Evolutionary conservation across 371 early-diverging fungal species (phyloP), one percentile per base, ranked within the genome.

Genomic region (Ordospora pajunii): DNA sequence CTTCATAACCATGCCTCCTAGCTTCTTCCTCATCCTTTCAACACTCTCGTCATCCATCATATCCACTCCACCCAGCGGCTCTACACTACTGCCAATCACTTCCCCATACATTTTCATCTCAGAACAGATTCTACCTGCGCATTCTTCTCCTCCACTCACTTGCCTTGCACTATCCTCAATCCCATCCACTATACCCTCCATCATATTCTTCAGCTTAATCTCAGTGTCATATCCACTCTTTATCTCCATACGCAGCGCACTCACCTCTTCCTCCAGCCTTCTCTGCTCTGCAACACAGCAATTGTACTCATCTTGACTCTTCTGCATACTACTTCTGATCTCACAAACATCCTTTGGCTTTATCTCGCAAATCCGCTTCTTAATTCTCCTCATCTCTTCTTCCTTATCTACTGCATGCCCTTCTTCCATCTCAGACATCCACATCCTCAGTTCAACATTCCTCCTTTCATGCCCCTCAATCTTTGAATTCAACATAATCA

Each of bases 1-100:
- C 75, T 87, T 89, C 22, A 84, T 86, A 62, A 92, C 90, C 44
- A 90, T 82, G 25, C 87, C 85, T 25, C 84, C 86, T 72, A 89
- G 90, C 54, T 88, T 83, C 44, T 86, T 83, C 22, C 88, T 88
- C 77, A 90, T 84, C 69, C 88, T 84, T 14, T 83, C 85, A 49
- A 88, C 88, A 54, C 44, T 46, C 45, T 75, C 73, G 46, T 62
- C 51, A 44, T 63, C 78, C 12, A 86, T 82, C 23, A 88, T 86
- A 19, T 52, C 62, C n/a, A 7, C 12, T 6, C 50, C 46, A 1
- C 25, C 3, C 6, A 45, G n/a, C 11, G 70, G 71, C 10, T 42
- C n/a, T n/a, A 62, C 73, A 14, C 63, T 54, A 19, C 72, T 77
- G 46, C 42, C 65, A 22, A 42, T 32, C 23, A 65, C 42, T 9